Conservation (phyloP, 164 flowering plant genomes). For the Euptelea pleiosperma region DNA sequence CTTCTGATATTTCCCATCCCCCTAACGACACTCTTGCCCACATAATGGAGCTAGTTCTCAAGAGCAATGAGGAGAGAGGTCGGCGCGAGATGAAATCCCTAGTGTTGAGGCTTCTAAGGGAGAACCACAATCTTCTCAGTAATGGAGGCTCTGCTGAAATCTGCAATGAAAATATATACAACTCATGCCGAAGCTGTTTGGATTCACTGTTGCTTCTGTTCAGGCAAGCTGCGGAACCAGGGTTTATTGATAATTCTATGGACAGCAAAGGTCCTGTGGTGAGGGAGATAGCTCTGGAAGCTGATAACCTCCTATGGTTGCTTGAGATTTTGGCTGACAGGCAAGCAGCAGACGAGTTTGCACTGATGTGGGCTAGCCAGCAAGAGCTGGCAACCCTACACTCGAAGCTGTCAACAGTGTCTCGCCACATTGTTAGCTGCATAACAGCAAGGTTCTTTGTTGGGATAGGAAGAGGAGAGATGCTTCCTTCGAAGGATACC, state of each 20-base stretch:
- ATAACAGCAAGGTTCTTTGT: constrained; percentile 81
- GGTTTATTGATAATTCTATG: constrained; percentile 31
- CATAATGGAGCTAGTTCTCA: constrained; percentile 79
- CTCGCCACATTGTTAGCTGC: constrained; percentile 80
- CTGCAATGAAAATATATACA: constrained; percentile 51
- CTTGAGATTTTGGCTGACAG: constrained; percentile 74
- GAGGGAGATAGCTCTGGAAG: constrained; percentile 59
- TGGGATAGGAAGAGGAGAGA: constrained; percentile 88
- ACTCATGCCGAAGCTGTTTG: constrained; percentile 58
- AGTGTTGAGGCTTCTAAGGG: constrained; percentile 78
- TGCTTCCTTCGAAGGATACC: constrained; percentile 78
- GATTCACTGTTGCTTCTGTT: constrained; percentile 47
- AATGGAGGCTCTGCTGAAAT: constrained; percentile 41
- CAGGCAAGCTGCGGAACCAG: constrained; percentile 60
- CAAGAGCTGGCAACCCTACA: constrained; percentile 69
- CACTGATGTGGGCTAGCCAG: constrained; percentile 69
- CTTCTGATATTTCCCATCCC: constrained; percentile 47
- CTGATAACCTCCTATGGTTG: constrained; percentile 91
- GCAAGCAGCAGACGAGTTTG: constrained; percentile 81
- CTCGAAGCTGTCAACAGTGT: constrained; percentile 49
- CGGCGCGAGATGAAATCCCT: constrained; percentile 92
- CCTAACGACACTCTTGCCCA: constrained; percentile 67
- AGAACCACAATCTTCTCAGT: constrained; percentile 43
- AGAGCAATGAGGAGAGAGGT: constrained; percentile 83
- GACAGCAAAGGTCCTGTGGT: constrained; percentile 44